Percentiles rank a stretch among this genome's conserved stretches.
These are phyloP conservation scores for Isabelozyma pseudorhagii DNA, from an alignment of 805 yeast genomes.

Conservation along the genomic window DNA sequence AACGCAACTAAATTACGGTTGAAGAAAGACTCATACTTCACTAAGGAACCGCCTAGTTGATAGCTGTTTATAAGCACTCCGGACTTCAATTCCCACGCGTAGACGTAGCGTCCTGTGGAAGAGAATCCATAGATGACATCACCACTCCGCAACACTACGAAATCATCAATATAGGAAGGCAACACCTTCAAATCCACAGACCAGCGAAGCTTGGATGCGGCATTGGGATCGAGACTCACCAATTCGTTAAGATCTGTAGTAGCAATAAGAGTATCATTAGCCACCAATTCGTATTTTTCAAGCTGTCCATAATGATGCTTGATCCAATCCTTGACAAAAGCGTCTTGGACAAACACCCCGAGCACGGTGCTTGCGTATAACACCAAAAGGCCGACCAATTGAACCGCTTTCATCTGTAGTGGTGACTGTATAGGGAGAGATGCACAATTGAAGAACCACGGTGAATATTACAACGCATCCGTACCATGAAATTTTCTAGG, in stretches of 20 bases:
- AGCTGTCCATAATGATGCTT: conserved; percentile 43
- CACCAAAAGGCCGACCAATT: background rate
- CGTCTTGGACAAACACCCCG: conserved; percentile 46
- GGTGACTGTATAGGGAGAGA: background rate
- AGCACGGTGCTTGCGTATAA: background rate
- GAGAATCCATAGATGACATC: conserved; percentile 13
- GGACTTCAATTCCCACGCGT: conserved; percentile 7
- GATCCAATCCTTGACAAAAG: conserved; percentile 56
- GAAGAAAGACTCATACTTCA: conserved; percentile 7
- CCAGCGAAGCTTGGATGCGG: conserved; percentile 10
- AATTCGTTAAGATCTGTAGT: conserved; percentile 10
- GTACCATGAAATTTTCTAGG: background rate
- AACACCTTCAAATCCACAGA: conserved; percentile 12
- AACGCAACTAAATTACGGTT: conserved; percentile 9
- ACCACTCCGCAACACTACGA: conserved; percentile 3
- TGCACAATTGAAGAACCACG: background rate
- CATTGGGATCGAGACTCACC: conserved; percentile 6
- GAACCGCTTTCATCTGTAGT: background rate
- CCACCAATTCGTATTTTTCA: conserved; percentile 3
- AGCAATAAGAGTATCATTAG: conserved; percentile 10
- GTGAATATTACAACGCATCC: background rate
- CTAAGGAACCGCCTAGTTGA: conserved; percentile 6
- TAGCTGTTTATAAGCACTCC: conserved; percentile 10
- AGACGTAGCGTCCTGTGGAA: conserved; percentile 3
- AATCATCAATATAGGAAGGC: conserved; percentile 6